Base-by-base conservation (phyloP, 768 basidiomycete genomes). In the Boletales sp. region DNA sequence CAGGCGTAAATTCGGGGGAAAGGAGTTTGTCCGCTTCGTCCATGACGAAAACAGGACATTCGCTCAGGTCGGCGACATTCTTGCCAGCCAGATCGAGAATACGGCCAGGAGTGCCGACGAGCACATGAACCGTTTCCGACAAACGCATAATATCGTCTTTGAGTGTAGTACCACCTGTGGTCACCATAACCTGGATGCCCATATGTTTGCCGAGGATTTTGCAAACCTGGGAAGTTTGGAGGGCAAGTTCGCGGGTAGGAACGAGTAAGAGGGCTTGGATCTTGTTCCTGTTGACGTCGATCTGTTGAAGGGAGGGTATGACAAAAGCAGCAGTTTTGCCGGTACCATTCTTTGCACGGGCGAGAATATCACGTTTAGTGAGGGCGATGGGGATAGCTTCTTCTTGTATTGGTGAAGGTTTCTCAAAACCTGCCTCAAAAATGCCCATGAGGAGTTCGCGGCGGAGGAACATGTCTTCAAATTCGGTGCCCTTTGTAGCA, bases 291-390 rank as follows among this genome's bases (percentile, higher is more conserved):
- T 70, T 74, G 56, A 90, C 69, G 72, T 96, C 93, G 70, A 98
- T 75, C 70, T 94, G 90, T 68, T 96, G 91, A 46, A 99, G 83
- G 41, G 94, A 82, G 35, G 96, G 95, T 68, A 99, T 98, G 72
- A 95, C 91, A 78, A 98, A 99, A 19, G 95, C 96, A 35, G 94
- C 95, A 19, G 95, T 99, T 78, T 99, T 93, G 57, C 95, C 95
- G 4, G 95, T 99, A 57, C 95, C 90, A 63, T 94, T 92, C 80
- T 95, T 94, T 49, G 94, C 93, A 57, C 93, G 90, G 37, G 93
- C 93, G 58, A 95, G 88, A 67, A 98, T 72, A 74, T 99, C 95
- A 66, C 95, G 86, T 61, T 87, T 89, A 49, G 89, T 84, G 63
- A 98, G 84, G 35, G 94, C 94, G 60, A 92, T 83, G 48, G 95